Conservation (phyloP, 2,329 filamentous ascomycete species). For the Dactylellina cionopaga region DNA sequence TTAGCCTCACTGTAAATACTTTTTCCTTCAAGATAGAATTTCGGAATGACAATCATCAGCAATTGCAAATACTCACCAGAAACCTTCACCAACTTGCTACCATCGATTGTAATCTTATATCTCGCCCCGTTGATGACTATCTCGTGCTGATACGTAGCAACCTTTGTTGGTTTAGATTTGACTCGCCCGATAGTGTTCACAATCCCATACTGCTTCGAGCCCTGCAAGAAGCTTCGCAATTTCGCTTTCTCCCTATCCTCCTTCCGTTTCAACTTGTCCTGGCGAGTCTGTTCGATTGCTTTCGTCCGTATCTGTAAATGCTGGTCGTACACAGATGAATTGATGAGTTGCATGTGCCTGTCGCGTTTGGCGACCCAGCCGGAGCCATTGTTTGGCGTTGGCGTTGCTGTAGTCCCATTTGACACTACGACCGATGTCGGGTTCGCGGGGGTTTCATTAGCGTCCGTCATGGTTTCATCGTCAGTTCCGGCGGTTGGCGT, state of each 20-base stretch:
- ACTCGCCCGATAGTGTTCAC: slow-evolving; percentile 46
- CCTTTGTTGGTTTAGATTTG: slow-evolving; percentile 56
- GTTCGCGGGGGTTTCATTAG: slow-evolving; percentile 51
- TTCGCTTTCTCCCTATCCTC: slow-evolving; percentile 71
- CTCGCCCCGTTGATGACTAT: slow-evolving; percentile 76
- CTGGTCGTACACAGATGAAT: slow-evolving; percentile 79
- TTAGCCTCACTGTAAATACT: slow-evolving; percentile 34
- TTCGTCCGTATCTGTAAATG: slow-evolving; percentile 74
- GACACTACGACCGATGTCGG: slow-evolving; percentile 54
- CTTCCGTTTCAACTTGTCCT: slow-evolving; percentile 67
- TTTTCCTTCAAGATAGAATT: slow-evolving; percentile 1
- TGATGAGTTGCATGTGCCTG: slow-evolving; percentile 84
- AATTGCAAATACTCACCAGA: slow-evolving; percentile 68
- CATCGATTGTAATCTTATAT: slow-evolving; percentile 78
- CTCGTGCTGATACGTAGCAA: slow-evolving; percentile 67
- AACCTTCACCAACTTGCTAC: slow-evolving; percentile 81
- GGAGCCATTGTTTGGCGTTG: slow-evolving; percentile 56
- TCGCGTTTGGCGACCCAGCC: slow-evolving; percentile 78
- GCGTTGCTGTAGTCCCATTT: slow-evolving; percentile 56
- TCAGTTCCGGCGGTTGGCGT: slow-evolving; percentile 41
- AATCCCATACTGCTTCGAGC: slow-evolving; percentile 59
- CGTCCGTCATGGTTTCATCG: slow-evolving; percentile 40
- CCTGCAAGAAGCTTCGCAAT: slow-evolving; percentile 64
- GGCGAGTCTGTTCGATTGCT: slow-evolving; percentile 76
- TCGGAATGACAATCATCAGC: background rate